These are phyloP conservation scores for Daldinia vernicosa DNA, from an alignment of 495 filamentous ascomycete species.

Conservation along the genomic window DNA sequence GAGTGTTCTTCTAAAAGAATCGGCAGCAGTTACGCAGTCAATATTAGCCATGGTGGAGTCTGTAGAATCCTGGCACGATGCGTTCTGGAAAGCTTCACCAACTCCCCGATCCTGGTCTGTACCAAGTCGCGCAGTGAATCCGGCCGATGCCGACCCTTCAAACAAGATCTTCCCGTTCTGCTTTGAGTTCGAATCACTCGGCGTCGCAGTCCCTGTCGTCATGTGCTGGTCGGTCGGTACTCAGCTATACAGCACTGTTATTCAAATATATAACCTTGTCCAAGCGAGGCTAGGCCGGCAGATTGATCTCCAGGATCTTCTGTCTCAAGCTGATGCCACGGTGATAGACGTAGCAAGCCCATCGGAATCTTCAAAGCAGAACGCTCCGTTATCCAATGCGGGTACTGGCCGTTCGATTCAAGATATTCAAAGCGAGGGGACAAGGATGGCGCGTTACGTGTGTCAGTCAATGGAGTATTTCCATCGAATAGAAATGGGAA, in stretches of 20 bases:
- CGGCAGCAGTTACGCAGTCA: slow-evolving; percentile 7
- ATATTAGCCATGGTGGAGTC: slow-evolving; percentile 14
- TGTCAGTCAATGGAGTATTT: slow-evolving; percentile 31
- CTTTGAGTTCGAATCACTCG: slow-evolving; percentile 29
- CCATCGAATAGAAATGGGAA: slow-evolving; percentile 30
- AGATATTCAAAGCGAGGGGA: slow-evolving; percentile 18
- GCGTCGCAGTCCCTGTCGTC: slow-evolving; percentile 19
- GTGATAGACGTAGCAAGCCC: background rate
- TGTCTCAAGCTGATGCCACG: background rate
- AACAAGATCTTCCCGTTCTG: slow-evolving; percentile 21
- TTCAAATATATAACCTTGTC: slow-evolving; percentile 24
- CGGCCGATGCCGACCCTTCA: slow-evolving; percentile 15
- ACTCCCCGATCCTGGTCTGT: slow-evolving; percentile 21
- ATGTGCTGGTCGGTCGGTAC: slow-evolving; percentile 23
- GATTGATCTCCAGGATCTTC: slow-evolving; percentile 13
- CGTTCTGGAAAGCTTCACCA: slow-evolving; percentile 26
- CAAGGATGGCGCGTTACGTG: slow-evolving; percentile 21
- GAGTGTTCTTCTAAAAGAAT: slow-evolving; percentile 5
- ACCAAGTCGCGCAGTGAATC: slow-evolving; percentile 16
- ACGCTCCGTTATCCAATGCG: background rate
- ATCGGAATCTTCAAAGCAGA: background rate
- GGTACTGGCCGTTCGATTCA: slow-evolving; percentile 17
- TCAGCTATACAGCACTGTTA: slow-evolving; percentile 28
- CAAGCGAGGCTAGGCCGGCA: slow-evolving; percentile 13
- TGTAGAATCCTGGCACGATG: slow-evolving; percentile 20